Evolutionary conservation across 805 yeast genomes (phyloP), one percentile per base, ranked within the genome.

Genomic region (Cyberlindnera bimundalis): DNA sequence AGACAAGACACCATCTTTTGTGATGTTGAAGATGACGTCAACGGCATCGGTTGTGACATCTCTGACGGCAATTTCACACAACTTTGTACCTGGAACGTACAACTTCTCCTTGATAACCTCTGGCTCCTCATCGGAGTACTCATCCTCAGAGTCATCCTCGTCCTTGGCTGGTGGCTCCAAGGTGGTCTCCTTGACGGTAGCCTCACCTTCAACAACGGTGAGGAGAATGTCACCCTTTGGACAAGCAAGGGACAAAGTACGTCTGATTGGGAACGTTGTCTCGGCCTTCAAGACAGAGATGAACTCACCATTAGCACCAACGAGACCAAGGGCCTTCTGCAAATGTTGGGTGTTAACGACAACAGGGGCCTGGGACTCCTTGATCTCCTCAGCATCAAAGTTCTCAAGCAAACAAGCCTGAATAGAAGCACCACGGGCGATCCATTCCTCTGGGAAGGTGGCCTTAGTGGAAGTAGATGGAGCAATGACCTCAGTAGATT

Each of bases 381-480:
- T 69, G 55, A 82, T 71, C 66, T 88, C 93, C 48, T 85, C 95
- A 39, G 77, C 88, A 58, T 83, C 93, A 56, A 87, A 95, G 43
- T 79, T 71, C 57, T 84, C 91, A 56, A 91, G 72, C 46, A 79
- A 60, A 28, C 95, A 79, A 37, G 96, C 99, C 74, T 93, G 98
- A 62, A 91, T 76, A 48, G 98, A 96, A 44, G 96, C 95, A 68
- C 99, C 99, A 60, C 95, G 82, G 50, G 95, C 81, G 50, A 84
- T 72, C 58, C 89, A 74, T 71, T 93, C 98, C 59, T 86, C 81
- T 46, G 99, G 97, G 67, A 86, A 78, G 47, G 81, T 61, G 42
- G 93, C 85, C 67, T 87, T 88, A 47, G 84, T 54, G 62, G 86
- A 91, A 46, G 73, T 59, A 26, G 83, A 68, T 51, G 98, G 96